These are phyloP conservation scores for Thelephora ganbajun DNA, from an alignment of 768 basidiomycete species.

Conservation along the genomic window DNA sequence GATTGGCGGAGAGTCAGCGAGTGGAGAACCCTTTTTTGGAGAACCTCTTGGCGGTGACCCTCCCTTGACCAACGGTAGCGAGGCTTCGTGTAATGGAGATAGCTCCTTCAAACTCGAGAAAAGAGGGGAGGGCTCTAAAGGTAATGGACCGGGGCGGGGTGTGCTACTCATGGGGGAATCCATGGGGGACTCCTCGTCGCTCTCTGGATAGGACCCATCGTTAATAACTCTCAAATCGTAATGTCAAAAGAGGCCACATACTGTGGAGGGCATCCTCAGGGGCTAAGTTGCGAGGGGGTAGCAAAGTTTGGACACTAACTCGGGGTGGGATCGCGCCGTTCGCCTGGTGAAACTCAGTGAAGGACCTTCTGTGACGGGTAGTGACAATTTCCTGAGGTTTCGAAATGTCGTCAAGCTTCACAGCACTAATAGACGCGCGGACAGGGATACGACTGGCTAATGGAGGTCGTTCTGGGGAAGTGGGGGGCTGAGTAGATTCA, in stretches of 20 bases:
- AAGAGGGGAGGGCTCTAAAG: conserved; percentile 7
- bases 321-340: conserved; percentile 13
- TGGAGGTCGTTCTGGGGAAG: no score
- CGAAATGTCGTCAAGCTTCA: not conserved
- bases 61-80: no score
- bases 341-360: conserved; percentile 16
- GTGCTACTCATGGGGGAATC: conserved; percentile 8
- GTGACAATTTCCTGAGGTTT: not conserved
- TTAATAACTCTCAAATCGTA: not conserved
- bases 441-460: conserved; percentile 27
- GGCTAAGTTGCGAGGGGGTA: not conserved
- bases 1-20: not conserved
- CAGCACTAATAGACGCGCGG: conserved; percentile 6
- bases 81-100: not conserved
- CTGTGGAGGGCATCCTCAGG: not conserved
- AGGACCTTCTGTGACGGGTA: conserved; percentile 15
- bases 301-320: conserved; percentile 5
- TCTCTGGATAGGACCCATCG: conserved; percentile 14
- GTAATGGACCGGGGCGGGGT: conserved; percentile 10
- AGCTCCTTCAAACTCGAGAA: not conserved
- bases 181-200: conserved; percentile 22
- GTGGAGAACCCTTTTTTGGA: not conserved
- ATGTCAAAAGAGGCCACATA: not conserved
- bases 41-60: not conserved
- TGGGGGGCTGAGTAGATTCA: not conserved